These are phyloP conservation scores for Auxenochlorella pyrenoidosa DNA, from an alignment of 139 green algal genomes.

Conservation along the genomic window DNA sequence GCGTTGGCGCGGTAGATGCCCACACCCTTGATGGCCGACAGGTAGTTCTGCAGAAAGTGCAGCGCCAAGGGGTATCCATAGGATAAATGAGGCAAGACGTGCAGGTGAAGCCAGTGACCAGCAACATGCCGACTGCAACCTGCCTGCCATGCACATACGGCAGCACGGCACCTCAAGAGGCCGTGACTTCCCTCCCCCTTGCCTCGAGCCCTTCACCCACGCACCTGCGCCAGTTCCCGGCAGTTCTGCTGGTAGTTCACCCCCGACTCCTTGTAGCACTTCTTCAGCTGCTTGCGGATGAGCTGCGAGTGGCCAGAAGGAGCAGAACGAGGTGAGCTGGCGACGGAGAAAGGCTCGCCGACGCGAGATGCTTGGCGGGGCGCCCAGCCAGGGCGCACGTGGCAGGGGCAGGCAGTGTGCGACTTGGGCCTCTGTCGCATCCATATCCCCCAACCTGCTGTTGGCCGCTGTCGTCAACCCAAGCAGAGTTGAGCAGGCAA, in stretches of 20 bases:
- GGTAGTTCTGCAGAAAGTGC: slow-evolving; percentile 33
- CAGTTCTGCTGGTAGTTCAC: slow-evolving; percentile 50
- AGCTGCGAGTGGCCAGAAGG: slow-evolving; percentile 14
- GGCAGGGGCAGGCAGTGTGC: too few species aligned
- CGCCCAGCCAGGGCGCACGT: too few species aligned
- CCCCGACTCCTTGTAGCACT: slow-evolving; percentile 54
- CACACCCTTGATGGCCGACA: slow-evolving; percentile 47
- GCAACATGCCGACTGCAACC: neutral
- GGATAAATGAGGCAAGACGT: too few species aligned
- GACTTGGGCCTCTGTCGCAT: too few species aligned
- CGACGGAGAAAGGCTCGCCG: too few species aligned
- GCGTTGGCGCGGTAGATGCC: slow-evolving; percentile 48
- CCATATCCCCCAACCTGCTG: too few species aligned
- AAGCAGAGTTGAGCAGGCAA: too few species aligned
- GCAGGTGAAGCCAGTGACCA: neutral
- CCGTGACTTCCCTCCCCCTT: neutral
- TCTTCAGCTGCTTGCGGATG: slow-evolving; percentile 40
- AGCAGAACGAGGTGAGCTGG: too few species aligned
- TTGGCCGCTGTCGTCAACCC: too few species aligned
- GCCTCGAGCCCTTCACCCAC: too few species aligned
- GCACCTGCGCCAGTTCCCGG: slow-evolving; percentile 38
- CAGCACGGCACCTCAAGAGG: neutral
- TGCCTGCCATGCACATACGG: neutral
- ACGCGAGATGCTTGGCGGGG: too few species aligned
- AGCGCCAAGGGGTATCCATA: too few species aligned